Conservation (phyloP, 2,329 filamentous ascomycete species). For the Claviceps spartinae region DNA sequence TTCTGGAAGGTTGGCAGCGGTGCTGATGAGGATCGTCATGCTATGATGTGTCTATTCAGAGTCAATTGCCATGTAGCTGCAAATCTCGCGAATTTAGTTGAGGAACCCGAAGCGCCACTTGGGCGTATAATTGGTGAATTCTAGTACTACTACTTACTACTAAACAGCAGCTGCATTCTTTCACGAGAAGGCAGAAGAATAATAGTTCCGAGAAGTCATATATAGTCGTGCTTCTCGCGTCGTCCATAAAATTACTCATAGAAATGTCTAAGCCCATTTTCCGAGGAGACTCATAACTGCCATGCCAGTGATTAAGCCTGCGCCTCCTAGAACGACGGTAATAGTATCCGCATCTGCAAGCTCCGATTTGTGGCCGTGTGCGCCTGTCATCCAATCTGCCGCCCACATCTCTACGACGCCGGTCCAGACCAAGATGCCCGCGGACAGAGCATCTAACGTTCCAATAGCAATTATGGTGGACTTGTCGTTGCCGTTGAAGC, state of each 20-base stretch:
- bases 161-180: not conserved
- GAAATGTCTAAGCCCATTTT: slow-evolving; percentile 50
- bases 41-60: not conserved
- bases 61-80: not conserved
- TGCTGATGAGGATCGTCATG: not conserved
- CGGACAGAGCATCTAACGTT: slow-evolving; percentile 58
- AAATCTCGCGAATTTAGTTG: not conserved
- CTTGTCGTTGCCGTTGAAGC: slow-evolving; percentile 61
- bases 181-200: not conserved
- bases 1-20: not conserved
- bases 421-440: slow-evolving; percentile 69
- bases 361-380: slow-evolving; percentile 28
- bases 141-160: not conserved
- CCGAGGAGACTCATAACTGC: slow-evolving; percentile 58
- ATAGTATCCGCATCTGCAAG: slow-evolving; percentile 35
- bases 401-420: slow-evolving; percentile 71
- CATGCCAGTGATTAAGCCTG: slow-evolving; percentile 47
- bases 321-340: slow-evolving; percentile 35
- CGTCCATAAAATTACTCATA: not conserved
- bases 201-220: not conserved
- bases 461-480: slow-evolving; percentile 58
- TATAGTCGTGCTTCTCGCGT: not conserved
- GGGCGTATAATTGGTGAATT: not conserved
- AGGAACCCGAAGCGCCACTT: not conserved
- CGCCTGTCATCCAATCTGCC: slow-evolving; percentile 52